phyloP scores from a whole-genome alignment of 2,329 filamentous ascomycete species.

The Pseudogymnoascus sp. region DNA sequence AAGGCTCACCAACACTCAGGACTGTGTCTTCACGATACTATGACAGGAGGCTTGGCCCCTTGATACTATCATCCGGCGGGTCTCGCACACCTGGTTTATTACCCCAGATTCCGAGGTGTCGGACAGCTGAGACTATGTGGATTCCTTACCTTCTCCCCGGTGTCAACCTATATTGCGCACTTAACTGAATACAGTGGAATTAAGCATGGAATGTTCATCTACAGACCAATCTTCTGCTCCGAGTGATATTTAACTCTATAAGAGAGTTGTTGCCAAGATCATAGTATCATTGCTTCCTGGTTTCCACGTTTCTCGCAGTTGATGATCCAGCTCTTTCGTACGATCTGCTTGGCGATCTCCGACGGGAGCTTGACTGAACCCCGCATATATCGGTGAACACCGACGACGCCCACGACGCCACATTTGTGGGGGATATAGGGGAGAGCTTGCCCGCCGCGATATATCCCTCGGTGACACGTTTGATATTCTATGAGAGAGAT shows the following conservation, averaged over 20 bases:
- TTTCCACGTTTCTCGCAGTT: background rate
- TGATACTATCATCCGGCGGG: too few species aligned
- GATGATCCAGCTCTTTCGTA: background rate
- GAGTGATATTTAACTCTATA: background rate
- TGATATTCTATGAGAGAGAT: background rate
- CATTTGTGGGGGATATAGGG: background rate
- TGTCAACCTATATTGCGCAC: background rate
- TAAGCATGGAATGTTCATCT: background rate
- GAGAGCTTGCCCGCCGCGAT: background rate
- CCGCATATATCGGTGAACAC: constrained; percentile 1
- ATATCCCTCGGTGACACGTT: background rate
- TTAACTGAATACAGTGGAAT: background rate
- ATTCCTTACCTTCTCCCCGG: background rate
- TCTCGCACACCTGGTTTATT: background rate
- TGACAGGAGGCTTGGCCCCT: background rate
- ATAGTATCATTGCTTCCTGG: background rate
- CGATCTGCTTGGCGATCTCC: background rate
- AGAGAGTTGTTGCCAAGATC: background rate
- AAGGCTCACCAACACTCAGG: background rate
- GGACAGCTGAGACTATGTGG: background rate
- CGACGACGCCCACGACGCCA: background rate
- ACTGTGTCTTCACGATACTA: background rate
- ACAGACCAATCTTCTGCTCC: background rate
- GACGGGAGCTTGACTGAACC: background rate
- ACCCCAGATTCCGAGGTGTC: background rate